A percentile compares a stretch with the other conserved stretches of the same genome.
Conservation (phyloP, 371 early-diverging fungal species). For the Zopfochytrium polystomum region DNA sequence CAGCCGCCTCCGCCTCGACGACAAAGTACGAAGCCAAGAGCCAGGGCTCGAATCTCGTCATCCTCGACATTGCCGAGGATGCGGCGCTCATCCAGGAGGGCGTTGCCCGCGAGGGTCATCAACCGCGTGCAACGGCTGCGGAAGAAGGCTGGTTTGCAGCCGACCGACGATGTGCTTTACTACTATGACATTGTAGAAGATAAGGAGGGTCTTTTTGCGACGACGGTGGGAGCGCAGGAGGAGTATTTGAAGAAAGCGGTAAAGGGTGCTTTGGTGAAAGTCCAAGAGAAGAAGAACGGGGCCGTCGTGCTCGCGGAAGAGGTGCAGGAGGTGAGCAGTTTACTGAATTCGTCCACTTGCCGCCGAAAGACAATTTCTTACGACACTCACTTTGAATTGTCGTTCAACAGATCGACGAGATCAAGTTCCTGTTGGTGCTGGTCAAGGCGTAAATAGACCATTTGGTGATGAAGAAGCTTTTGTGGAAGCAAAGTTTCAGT, state of each 20-base stretch:
- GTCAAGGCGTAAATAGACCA: constrained; percentile 2
- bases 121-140: no score
- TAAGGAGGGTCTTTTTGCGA: constrained; percentile 60
- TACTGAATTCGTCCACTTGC: no score
- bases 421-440: constrained; percentile 24
- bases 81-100: constrained; percentile 88
- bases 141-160: no score
- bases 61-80: constrained; percentile 84
- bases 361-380: constrained; percentile 1
- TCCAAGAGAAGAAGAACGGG: constrained; percentile 30
- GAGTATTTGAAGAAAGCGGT: constrained; percentile 72
- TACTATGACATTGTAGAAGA: constrained; percentile 75
- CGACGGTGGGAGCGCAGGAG: constrained; percentile 70
- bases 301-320: constrained; percentile 62
- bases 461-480: no score
- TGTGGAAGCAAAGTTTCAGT: no score
- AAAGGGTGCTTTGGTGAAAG: constrained; percentile 37
- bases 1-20: constrained; percentile 4
- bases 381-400: background rate
- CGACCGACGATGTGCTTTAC: constrained; percentile 83
- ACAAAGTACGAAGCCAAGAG: constrained; percentile 23
- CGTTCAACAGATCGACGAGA: constrained; percentile 12
- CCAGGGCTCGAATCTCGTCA: constrained; percentile 72
- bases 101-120: constrained; percentile 92
- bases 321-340: constrained; percentile 62